Conservation (phyloP, 2,329 filamentous ascomycete species). For the Verruconis gallopava region DNA sequence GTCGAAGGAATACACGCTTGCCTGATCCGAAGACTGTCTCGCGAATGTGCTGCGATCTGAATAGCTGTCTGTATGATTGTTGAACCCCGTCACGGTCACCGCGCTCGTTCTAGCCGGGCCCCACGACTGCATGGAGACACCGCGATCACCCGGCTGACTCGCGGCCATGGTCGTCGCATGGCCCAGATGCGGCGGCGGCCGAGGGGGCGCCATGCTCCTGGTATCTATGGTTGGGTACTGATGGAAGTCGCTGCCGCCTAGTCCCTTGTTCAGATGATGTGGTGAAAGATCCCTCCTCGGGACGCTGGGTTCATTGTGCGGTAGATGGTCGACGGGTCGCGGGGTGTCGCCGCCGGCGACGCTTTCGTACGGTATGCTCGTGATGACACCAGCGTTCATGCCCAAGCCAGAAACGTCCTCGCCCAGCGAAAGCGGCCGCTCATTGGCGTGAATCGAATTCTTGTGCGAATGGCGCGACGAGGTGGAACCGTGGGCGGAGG, state of each 20-base stretch:
- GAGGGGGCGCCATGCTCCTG: conserved; percentile 35
- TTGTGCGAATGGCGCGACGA: conserved; percentile 57
- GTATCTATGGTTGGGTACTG: conserved; percentile 70
- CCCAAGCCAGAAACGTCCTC: conserved; percentile 49
- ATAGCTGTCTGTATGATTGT: conserved; percentile 4
- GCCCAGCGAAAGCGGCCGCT: conserved; percentile 52
- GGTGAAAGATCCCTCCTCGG: conserved; percentile 60
- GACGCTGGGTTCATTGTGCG: conserved; percentile 36
- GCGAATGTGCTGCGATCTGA: conserved; percentile 17
- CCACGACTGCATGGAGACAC: conserved; percentile 69
- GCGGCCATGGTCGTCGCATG: conserved; percentile 46
- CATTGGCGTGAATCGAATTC: conserved; percentile 36
- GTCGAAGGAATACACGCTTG: conserved; percentile 50
- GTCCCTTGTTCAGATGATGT: conserved; percentile 66
- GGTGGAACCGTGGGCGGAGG: conserved; percentile 41
- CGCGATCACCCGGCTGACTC: conserved; percentile 51
- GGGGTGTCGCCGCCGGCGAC: conserved; percentile 56
- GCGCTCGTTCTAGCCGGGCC: conserved; percentile 30
- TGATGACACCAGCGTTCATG: conserved; percentile 69
- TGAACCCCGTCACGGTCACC: conserved; percentile 2
- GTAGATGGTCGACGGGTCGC: conserved; percentile 59
- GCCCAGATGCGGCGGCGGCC: conserved; percentile 40
- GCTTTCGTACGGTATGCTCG: conserved; percentile 75
- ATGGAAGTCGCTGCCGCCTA: conserved; percentile 57
- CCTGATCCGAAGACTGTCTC: conserved; percentile 49